These are phyloP conservation scores for Nannizzia gypsea DNA, from an alignment of 2,329 filamentous ascomycete species.

Conservation along the genomic window DNA sequence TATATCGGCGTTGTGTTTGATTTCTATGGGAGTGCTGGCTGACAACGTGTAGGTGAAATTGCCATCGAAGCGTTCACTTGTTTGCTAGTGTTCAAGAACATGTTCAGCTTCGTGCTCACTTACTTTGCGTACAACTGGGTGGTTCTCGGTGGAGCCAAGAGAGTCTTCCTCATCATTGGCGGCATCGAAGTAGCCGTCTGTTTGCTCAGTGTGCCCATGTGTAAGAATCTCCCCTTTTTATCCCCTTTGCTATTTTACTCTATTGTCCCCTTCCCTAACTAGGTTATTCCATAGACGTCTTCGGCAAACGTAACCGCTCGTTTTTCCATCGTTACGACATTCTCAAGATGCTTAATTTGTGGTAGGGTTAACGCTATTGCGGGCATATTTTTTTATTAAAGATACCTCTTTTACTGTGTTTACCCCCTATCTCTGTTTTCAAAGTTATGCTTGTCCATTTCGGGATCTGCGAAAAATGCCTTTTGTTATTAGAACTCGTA, in stretches of 20 bases:
- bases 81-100: constrained; percentile 85
- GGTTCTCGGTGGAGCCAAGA: constrained; percentile 43
- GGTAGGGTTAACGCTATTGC: constrained; percentile 6
- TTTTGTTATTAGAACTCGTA: not conserved
- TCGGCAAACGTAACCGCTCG: constrained; percentile 63
- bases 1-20: not conserved
- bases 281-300: constrained; percentile 48
- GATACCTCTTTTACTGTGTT: not conserved
- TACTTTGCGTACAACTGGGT: constrained; percentile 81
- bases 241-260: not conserved
- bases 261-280: not conserved
- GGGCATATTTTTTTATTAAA: not conserved
- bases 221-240: constrained; percentile 44
- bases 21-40: not conserved
- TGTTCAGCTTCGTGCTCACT: constrained; percentile 78
- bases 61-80: constrained; percentile 82
- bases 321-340: constrained; percentile 68
- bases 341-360: constrained; percentile 35
- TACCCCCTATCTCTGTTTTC: not conserved
- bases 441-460: not conserved
- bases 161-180: constrained; percentile 57
- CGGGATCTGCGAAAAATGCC: not conserved
- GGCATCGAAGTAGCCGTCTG: constrained; percentile 70
- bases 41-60: constrained; percentile 51
- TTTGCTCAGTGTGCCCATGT: constrained; percentile 60